phyloP scores from a whole-genome alignment of 2,329 filamentous ascomycete species.

The Aspergillus quadrilineatus region DNA sequence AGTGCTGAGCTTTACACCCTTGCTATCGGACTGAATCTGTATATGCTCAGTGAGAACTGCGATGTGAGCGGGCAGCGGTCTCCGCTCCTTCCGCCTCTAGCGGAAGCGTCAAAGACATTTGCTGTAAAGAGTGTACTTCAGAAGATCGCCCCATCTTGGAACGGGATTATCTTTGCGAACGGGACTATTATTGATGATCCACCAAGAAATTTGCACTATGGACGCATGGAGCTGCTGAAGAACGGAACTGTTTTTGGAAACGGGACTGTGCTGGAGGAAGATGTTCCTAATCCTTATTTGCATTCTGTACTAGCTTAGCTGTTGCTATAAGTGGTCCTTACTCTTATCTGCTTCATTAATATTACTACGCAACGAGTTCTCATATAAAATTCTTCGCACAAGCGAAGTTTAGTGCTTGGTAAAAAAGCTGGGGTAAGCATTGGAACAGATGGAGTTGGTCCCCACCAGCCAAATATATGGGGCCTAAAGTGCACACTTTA shows the following conservation, averaged over 20 bases:
- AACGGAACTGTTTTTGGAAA: slow-evolving; percentile 13
- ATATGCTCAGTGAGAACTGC: slow-evolving; percentile 18
- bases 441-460: too few species aligned
- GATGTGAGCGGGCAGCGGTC: slow-evolving; percentile 11
- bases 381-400: too few species aligned
- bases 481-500: too few species aligned
- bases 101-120: not conserved
- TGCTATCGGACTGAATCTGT: slow-evolving; percentile 15
- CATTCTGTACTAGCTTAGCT: not conserved
- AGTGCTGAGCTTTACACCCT: slow-evolving; percentile 14
- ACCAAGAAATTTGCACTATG: slow-evolving; percentile 2
- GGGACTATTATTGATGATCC: slow-evolving; percentile 11
- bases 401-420: too few species aligned
- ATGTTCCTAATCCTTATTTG: slow-evolving; percentile 3
- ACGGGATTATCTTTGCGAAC: slow-evolving; percentile 16
- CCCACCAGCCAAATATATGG: too few species aligned
- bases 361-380: not conserved
- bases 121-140: not conserved
- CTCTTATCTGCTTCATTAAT: not conserved
- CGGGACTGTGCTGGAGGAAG: slow-evolving; percentile 8
- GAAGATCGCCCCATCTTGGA: not conserved
- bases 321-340: not conserved
- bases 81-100: not conserved
- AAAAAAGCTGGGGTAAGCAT: too few species aligned
- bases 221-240: slow-evolving; percentile 8